A percentile compares a stretch with the other conserved stretches of the same genome.
These are phyloP conservation scores for Trichomonas gallinae DNA, from an alignment of 208 protist genomes.

Conservation along the genomic window DNA sequence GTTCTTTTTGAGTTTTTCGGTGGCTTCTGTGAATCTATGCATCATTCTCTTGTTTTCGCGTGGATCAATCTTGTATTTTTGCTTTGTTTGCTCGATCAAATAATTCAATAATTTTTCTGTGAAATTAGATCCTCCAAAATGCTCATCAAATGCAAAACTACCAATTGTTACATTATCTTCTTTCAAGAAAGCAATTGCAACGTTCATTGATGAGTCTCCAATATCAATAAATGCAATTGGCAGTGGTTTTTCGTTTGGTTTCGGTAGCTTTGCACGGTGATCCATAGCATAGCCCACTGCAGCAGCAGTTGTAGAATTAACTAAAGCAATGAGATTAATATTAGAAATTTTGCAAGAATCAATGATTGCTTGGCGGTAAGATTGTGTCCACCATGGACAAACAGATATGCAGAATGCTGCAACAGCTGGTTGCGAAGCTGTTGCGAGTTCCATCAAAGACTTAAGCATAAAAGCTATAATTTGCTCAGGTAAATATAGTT, in stretches of 20 bases:
- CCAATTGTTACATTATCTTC: slow-evolving; percentile 15
- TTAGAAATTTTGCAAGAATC: slow-evolving; percentile 27
- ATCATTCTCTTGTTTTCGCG: slow-evolving; percentile 22
- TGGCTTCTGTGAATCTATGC: background rate
- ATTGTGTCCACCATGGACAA: slow-evolving; percentile 28
- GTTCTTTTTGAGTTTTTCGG: slow-evolving; percentile 30
- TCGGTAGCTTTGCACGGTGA: background rate
- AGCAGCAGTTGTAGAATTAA: slow-evolving; percentile 33
- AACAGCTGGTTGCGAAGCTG: background rate
- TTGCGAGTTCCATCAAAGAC: background rate
- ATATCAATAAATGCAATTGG: slow-evolving; percentile 33
- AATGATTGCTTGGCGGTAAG: slow-evolving; percentile 23
- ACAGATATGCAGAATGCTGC: slow-evolving; percentile 23
- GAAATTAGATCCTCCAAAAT: slow-evolving; percentile 29
- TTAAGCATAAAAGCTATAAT: slow-evolving; percentile 14
- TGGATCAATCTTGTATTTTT: slow-evolving; percentile 33
- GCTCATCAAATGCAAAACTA: background rate
- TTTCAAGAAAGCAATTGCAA: slow-evolving; percentile 12
- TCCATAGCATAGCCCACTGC: slow-evolving; percentile 29
- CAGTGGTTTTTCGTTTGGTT: background rate
- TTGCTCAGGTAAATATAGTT: slow-evolving; percentile 24
- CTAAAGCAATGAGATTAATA: slow-evolving; percentile 27
- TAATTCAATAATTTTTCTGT: slow-evolving; percentile 1
- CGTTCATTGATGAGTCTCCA: slow-evolving; percentile 30
- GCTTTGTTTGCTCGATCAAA: slow-evolving; percentile 24